Conservation (phyloP, 2,329 filamentous ascomycete species). For the Chaetomium olivaceum region DNA sequence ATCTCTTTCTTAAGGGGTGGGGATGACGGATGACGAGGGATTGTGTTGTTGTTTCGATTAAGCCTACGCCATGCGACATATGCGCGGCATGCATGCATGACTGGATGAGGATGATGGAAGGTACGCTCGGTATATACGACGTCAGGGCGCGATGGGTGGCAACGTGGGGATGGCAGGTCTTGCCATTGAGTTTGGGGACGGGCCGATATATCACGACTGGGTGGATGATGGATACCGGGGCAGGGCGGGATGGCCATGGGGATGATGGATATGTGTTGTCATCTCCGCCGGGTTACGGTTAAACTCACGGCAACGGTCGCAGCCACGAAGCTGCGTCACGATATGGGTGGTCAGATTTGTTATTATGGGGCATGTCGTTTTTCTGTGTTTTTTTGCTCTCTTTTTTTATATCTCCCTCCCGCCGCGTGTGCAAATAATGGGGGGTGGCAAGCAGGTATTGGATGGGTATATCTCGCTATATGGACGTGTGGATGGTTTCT, state of each 20-base stretch:
- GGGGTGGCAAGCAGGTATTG: slow-evolving; percentile 2
- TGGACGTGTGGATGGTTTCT: not conserved
- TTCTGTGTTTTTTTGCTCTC: not conserved
- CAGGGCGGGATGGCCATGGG: not conserved
- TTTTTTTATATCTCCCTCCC: not conserved
- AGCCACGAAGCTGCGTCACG: not conserved
- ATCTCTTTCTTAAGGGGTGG: not conserved
- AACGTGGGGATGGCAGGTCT: not conserved
- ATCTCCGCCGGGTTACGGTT: not conserved
- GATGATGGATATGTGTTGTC: not conserved
- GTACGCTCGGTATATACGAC: slow-evolving; percentile 5
- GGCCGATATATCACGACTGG: not conserved
- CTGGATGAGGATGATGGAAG: not conserved
- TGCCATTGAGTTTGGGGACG: not conserved
- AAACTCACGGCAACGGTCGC: not conserved
- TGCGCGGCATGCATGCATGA: not conserved
- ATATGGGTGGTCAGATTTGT: slow-evolving; percentile 12
- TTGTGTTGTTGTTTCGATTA: slow-evolving; percentile 1
- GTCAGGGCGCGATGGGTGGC: too few relatives aligned
- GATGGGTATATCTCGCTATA: not conserved
- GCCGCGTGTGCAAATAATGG: slow-evolving; percentile 17
- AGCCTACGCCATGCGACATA: slow-evolving; percentile 7
- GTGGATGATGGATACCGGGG: not conserved
- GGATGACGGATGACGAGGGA: not conserved
- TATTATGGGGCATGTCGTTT: slow-evolving; percentile 6